These are phyloP conservation scores for Capillidium heterosporum DNA, from an alignment of 371 early-diverging fungal genomes.

Conservation along the genomic window DNA sequence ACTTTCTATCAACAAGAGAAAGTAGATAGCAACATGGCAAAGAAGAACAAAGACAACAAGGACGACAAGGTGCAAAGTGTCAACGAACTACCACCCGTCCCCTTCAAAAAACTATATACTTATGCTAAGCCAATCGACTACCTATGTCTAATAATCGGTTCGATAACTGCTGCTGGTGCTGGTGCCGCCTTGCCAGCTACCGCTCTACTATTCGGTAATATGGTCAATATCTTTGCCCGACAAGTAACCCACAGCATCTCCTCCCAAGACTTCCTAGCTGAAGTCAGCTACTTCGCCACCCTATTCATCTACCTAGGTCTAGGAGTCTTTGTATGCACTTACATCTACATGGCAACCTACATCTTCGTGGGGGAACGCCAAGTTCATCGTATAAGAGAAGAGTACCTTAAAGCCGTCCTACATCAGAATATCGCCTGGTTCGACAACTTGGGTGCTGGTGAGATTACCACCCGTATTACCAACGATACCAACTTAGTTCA, in stretches of 20 bases:
- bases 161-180: constrained; percentile 11
- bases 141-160: constrained; percentile 15
- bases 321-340: constrained; percentile 23
- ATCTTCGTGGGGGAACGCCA: constrained; percentile 31
- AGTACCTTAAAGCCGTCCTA: constrained; percentile 47
- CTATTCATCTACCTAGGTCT: constrained; percentile 45
- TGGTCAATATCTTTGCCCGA: constrained; percentile 6
- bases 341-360: constrained; percentile 20
- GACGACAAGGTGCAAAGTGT: not conserved
- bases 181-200: constrained; percentile 22
- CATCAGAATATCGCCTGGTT: constrained; percentile 87
- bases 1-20: not conserved
- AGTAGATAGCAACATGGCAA: not conserved
- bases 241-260: not conserved
- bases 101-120: constrained; percentile 28
- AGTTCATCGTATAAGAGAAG: constrained; percentile 35
- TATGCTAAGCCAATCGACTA: constrained; percentile 41
- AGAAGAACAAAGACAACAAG: not conserved
- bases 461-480: constrained; percentile 55
- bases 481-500: constrained; percentile 60
- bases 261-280: not conserved
- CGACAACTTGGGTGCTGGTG: constrained; percentile 51
- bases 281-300: constrained; percentile 8
- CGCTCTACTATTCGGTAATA: constrained; percentile 15
- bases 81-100: not conserved